Evolutionary conservation across 2,329 filamentous ascomycete species (phyloP), one percentile per base, ranked within the genome.

Genomic region (Curvularia lunata): DNA sequence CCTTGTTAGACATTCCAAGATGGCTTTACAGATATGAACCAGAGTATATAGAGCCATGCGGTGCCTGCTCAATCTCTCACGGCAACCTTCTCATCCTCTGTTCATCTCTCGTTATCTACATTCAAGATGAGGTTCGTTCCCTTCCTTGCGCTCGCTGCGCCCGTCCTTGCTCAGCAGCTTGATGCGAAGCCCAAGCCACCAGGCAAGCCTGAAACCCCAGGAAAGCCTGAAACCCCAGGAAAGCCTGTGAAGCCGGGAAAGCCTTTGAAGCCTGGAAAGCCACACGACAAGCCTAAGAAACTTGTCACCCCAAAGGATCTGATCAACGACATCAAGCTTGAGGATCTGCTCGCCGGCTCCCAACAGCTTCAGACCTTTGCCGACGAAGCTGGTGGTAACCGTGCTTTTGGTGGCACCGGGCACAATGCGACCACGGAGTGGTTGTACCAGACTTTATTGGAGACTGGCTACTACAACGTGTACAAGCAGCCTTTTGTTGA

Each of bases 391-490:
- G 73, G 66, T 23, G 73, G 73, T 32, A 75, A 75, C 63, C 73
- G 74, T 21, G 74, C 73, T 27, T 76, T 76, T 45, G 74, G 74
- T 52, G 65, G 72, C 50, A 66, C 55, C 16, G 74, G 74, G 34
- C 73, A 76, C 63, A 76, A 75, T 56, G 67, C 66, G 30, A 75
- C 72, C 1, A 68, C 71, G 5, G 70, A 74, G 37, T 76, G 67
- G 61, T 63, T 76, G 12, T 72, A 71, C 54, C 63, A 75, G 46
- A 70, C 68, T 7, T 43, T 76, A 43, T 61, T 68, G 51, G 61
- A 66, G 54, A 67, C 61, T 23, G 72, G 69, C 3, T 74, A 74
- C 62, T 76, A 74, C 64, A 59, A 74, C 40, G 72, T 76, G 32
- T 68, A 64, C 58, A 73, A 72, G 62, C 72, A 76, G 55, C 64